Percentiles rank a stretch among this genome's conserved stretches.
Evolutionary conservation across 106 monocot genomes (phyloP).

Genomic region (Dendrobium catenatum): DNA sequence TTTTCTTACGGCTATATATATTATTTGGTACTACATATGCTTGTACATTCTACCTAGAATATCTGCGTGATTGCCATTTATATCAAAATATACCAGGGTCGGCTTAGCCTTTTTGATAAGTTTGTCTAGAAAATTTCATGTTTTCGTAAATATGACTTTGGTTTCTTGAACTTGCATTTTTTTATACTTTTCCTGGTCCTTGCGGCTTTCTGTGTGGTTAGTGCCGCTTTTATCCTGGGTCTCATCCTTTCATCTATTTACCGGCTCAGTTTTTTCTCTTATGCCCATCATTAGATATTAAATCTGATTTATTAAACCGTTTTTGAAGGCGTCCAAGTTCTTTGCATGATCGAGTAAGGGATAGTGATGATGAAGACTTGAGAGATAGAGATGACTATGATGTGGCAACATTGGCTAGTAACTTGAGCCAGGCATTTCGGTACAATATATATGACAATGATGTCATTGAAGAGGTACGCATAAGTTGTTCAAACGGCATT

Average conservation of each 20-base stretch:
- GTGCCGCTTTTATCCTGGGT: background rate
- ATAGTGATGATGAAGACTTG: constrained; percentile 84
- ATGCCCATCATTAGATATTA: background rate
- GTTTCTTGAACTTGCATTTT: too few relatives aligned
- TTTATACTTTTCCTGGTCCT: too few relatives aligned
- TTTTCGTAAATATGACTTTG: too few relatives aligned
- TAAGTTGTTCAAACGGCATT: background rate
- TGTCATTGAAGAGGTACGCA: constrained; percentile 46
- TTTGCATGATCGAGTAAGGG: constrained; percentile 23
- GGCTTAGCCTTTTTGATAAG: too few relatives aligned
- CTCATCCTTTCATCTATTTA: background rate
- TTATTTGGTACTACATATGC: too few relatives aligned
- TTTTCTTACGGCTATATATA: too few relatives aligned
- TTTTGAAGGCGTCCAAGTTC: constrained; percentile 22
- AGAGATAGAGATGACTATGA: constrained; percentile 63
- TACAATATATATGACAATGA: constrained; percentile 50
- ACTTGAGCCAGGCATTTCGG: constrained; percentile 56
- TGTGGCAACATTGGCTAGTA: constrained; percentile 68
- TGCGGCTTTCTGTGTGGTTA: too few relatives aligned
- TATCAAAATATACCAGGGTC: too few relatives aligned
- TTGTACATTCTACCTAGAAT: too few relatives aligned
- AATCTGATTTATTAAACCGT: background rate
- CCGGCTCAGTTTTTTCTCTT: background rate
- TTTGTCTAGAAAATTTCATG: too few relatives aligned
- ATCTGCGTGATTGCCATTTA: too few relatives aligned